phyloP scores from a whole-genome alignment of 768 basidiomycete genomes.

The Amanita thiersii region DNA sequence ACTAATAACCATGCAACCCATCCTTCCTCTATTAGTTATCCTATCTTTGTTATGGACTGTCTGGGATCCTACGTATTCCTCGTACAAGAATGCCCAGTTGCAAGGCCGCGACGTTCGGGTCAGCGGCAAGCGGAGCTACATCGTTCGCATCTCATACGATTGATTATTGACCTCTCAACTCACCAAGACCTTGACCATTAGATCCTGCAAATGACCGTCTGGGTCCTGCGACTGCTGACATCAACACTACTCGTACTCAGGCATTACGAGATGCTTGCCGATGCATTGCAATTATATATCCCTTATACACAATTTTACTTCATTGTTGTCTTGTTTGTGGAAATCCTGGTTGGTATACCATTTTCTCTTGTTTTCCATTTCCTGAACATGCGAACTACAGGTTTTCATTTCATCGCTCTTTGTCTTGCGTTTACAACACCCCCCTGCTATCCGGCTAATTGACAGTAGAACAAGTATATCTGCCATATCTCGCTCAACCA shows the following conservation, averaged over 20 bases:
- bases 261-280: constrained; percentile 31
- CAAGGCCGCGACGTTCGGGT: constrained; percentile 70
- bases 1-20: constrained; percentile 14
- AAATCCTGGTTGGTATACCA: constrained; percentile 43
- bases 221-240: constrained; percentile 49
- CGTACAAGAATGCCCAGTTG: constrained; percentile 46
- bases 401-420: constrained; percentile 41
- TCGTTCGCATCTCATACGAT: constrained; percentile 30
- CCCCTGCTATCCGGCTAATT: constrained; percentile 65
- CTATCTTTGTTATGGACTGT: constrained; percentile 69
- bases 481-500: constrained; percentile 33
- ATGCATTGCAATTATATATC: constrained; percentile 27
- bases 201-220: constrained; percentile 51
- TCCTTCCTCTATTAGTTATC: constrained; percentile 41
- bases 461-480: constrained; percentile 40
- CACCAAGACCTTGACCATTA: constrained; percentile 18
- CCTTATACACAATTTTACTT: constrained; percentile 34
- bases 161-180: background rate
- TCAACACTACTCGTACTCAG: constrained; percentile 34
- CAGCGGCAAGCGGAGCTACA: constrained; percentile 54
- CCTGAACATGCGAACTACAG: constrained; percentile 24
- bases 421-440: constrained; percentile 55
- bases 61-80: constrained; percentile 81
- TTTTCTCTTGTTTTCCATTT: background rate
- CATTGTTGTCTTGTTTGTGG: constrained; percentile 33